Base-by-base conservation (phyloP, 352 stramenopile genomes). In the Blastocystis hominis region DNA sequence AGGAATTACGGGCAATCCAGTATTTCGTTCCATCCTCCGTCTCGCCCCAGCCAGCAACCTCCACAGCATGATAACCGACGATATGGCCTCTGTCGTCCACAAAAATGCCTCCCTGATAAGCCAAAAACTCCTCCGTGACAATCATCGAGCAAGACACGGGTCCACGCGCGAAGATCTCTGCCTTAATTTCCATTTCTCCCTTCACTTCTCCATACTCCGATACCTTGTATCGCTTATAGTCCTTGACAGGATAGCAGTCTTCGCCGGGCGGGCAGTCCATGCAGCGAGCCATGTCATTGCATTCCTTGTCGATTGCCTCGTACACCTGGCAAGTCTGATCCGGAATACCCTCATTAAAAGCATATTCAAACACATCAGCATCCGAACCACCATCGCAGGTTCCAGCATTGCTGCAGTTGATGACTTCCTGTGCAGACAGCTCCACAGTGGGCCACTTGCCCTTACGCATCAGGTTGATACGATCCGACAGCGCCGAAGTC, bases 311-410 rank as follows among this genome's bases (percentile, higher is more conserved):
- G 84, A 93, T 94, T 40, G 93, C 93, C 54, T 95, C 92, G 88
- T 97, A 97, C 34, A 93, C 92, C 80, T 96, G 93, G 84, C 94
- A 97, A 5, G 94, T 97, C 86, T 96, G 91, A 75, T 97, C 94
- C 2, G 94, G 94, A 69, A 97, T 95, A 56, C 94, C 94, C 64
- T 95, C 91, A 5, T 91, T 89, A 68, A 95, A 90, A 3, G 93
- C 93, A 62, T 95, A 97, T 88, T 94, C 91, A 90, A 97, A 98
- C 10, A 94, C 94, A 59, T 93, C 92, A 13, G 95, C 90, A 75
- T 96, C 92, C 96, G 96, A 53, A 78, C 91, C 90, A 17, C 88
- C 88, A 54, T 92, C 89, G 89, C 91, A 96, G 86, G 92, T 79
- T 94, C 93, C 6, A 91, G 92, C 9, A 91, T 88, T 15, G 91